Percentiles rank a stretch among this genome's conserved stretches.
Evolutionary conservation across 2,329 filamentous ascomycete genomes (phyloP).

Genomic region (Xylaria sp.): DNA sequence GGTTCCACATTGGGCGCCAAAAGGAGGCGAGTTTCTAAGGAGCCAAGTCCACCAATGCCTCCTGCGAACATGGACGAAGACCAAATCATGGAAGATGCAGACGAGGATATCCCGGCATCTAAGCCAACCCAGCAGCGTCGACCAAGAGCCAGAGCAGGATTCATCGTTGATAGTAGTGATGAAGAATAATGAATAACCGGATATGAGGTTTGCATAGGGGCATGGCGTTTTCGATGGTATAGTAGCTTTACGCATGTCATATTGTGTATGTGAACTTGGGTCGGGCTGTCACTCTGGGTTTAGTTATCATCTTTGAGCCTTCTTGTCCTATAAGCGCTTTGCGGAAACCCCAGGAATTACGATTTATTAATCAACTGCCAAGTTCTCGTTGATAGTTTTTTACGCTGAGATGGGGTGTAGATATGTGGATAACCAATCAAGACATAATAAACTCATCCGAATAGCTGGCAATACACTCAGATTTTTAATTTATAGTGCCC

Average conservation of each 20-base stretch:
- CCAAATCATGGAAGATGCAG: conserved; percentile 42
- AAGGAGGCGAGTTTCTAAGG: conserved; percentile 47
- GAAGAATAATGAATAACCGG: conserved; percentile 57
- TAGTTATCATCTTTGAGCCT: conserved; percentile 10
- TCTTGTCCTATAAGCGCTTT: not conserved
- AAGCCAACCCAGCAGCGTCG: conserved; percentile 54
- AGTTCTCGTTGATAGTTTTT: not conserved
- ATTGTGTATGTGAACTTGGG: conserved; percentile 19
- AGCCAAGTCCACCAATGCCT: conserved; percentile 33
- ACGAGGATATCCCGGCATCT: conserved; percentile 54
- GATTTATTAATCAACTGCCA: not conserved
- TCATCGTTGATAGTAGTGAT: conserved; percentile 70
- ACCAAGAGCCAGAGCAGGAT: conserved; percentile 62
- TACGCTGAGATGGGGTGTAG: not conserved
- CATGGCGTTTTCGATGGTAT: conserved; percentile 36
- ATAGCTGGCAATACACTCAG: not conserved
- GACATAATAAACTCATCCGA: not conserved
- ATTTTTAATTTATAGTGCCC: not conserved
- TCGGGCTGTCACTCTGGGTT: not conserved
- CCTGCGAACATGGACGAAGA: conserved; percentile 38
- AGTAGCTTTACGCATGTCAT: not conserved
- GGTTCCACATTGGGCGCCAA: conserved; percentile 42
- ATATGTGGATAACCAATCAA: not conserved
- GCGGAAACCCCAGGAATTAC: not conserved
- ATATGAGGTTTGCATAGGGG: conserved; percentile 37